Evolutionary conservation across 176 grass and related monocot species (phyloP).

Genomic region (Aegilops tauschii): DNA sequence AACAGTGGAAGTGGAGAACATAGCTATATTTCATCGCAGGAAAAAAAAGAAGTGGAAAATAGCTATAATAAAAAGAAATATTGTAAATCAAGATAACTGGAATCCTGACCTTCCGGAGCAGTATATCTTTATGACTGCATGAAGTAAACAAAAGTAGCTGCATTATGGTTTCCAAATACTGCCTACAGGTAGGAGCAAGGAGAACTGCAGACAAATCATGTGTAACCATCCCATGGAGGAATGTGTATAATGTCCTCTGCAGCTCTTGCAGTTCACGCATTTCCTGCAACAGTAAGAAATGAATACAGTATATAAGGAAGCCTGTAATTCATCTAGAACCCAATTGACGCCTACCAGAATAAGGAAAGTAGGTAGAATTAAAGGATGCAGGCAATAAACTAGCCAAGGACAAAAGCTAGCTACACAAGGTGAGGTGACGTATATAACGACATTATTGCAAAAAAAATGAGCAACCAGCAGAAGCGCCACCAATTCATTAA

Average conservation of each 20-base stretch:
- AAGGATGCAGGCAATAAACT: not conserved
- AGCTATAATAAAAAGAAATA: constrained; percentile 19
- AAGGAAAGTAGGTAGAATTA: constrained; percentile 15
- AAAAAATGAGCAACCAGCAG: not conserved
- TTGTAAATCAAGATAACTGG: constrained; percentile 24
- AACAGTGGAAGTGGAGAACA: constrained; percentile 4
- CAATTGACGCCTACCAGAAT: not conserved
- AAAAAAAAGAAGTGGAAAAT: not conserved
- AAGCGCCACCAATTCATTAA: not conserved
- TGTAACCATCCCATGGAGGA: constrained; percentile 79
- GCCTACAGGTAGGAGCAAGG: constrained; percentile 66
- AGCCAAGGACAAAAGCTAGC: not conserved
- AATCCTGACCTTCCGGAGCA: constrained; percentile 65
- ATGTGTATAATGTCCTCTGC: constrained; percentile 74
- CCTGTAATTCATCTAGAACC: constrained; percentile 12
- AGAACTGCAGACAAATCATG: constrained; percentile 86
- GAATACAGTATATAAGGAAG: constrained; percentile 21
- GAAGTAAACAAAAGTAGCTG: constrained; percentile 77
- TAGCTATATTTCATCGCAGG: not conserved
- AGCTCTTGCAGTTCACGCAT: constrained; percentile 94
- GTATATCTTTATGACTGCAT: constrained; percentile 88
- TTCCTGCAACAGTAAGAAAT: constrained; percentile 61
- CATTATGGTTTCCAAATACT: constrained; percentile 76
- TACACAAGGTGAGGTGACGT: not conserved
- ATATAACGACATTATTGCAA: not conserved